Conservation (phyloP, 257 asterid genomes). For the Misopates orontium region DNA sequence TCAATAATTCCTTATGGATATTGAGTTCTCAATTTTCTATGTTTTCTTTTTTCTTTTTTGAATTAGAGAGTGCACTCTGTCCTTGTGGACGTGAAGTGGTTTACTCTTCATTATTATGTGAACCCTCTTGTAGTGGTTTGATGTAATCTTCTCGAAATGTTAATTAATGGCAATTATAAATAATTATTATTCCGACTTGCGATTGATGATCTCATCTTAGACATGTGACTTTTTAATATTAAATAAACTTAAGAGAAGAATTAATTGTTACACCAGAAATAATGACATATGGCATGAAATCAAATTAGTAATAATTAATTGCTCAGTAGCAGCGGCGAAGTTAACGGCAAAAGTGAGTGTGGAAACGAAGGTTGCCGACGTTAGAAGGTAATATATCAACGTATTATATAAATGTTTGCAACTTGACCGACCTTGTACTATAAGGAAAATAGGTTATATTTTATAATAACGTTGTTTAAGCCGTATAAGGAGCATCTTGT, state of each 20-base stretch:
- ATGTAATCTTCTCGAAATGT: conserved; percentile 21
- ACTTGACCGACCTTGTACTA: conserved; percentile 30
- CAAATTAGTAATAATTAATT: not conserved
- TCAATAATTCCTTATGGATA: conserved; percentile 30
- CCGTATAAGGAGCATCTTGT: not conserved
- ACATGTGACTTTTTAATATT: not conserved
- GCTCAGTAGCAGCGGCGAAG: conserved; percentile 31
- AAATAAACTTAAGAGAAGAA: not conserved
- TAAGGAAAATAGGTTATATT: not conserved
- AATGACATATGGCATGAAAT: not conserved
- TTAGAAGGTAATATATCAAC: conserved; percentile 20
- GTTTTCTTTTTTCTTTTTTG: not conserved
- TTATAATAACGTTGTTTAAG: conserved; percentile 2
- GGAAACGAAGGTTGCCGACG: conserved; percentile 29
- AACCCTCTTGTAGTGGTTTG: conserved; percentile 14
- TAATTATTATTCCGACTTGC: not conserved
- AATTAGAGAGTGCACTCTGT: conserved; percentile 58
- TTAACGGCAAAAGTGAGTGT: conserved; percentile 29
- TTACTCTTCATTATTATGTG: conserved; percentile 25
- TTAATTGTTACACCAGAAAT: not conserved
- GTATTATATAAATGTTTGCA: not conserved
- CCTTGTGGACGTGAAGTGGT: conserved; percentile 72
- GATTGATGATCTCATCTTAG: not conserved
- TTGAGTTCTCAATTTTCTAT: conserved; percentile 33
- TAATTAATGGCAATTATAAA: not conserved